phyloP scores from a whole-genome alignment of 2,329 filamentous ascomycete genomes.

The Verticillium dahliae region DNA sequence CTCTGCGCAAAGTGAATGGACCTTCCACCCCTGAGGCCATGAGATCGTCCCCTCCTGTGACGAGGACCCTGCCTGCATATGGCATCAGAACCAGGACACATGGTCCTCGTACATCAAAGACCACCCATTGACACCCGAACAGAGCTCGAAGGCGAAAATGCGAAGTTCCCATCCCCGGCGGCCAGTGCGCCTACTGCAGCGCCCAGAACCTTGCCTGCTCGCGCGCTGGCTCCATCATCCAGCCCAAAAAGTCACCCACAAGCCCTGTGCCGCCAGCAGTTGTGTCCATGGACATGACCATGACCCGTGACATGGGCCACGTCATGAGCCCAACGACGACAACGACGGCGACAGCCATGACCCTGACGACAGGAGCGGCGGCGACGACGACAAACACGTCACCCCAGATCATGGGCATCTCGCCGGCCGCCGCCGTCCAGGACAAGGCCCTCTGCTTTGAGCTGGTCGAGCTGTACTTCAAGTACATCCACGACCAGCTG shows the following conservation, averaged over 20 bases:
- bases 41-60: not conserved
- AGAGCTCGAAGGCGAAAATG: conserved; percentile 12
- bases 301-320: not conserved
- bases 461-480: conserved; percentile 24
- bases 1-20: too few relatives aligned
- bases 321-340: conserved; percentile 1
- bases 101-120: too few relatives aligned
- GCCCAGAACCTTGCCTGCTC: conserved; percentile 12
- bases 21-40: not conserved
- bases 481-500: conserved; percentile 24
- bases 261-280: not conserved
- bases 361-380: conserved; percentile 4
- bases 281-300: conserved; percentile 5
- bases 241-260: conserved; percentile 6
- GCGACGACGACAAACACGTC: conserved; percentile 6
- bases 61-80: not conserved
- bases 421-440: conserved; percentile 8
- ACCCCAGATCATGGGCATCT: conserved; percentile 1
- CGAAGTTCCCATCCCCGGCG: conserved; percentile 9
- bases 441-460: conserved; percentile 13
- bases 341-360: not conserved
- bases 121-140: not conserved
- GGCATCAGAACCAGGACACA: not conserved
- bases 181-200: conserved; percentile 11
- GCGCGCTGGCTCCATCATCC: conserved; percentile 12